Evolutionary conservation across 78 protist genomes (phyloP).

Genomic region (Parvularia atlantis): DNA sequence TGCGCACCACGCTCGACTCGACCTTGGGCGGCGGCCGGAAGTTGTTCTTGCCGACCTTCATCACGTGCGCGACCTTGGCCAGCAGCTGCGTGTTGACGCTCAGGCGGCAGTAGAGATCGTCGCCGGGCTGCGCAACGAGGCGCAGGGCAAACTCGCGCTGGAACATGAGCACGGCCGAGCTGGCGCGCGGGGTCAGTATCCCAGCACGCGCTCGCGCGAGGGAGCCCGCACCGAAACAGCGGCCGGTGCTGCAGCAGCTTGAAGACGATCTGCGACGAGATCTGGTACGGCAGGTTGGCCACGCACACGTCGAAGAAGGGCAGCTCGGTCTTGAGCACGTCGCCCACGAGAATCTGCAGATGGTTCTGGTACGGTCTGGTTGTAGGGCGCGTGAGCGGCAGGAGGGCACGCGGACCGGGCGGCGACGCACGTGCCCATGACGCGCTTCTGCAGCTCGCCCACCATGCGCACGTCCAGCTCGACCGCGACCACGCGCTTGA

Average conservation of each 20-base stretch:
- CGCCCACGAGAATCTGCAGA: constrained; percentile 76
- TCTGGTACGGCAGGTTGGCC: constrained; percentile 94
- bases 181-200: too few relatives aligned
- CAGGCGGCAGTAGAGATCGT: constrained; percentile 92
- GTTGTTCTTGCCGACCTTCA: constrained; percentile 82
- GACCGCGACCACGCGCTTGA: constrained; percentile 78
- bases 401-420: background rate
- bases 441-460: constrained; percentile 93
- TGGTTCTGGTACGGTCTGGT: constrained; percentile 11
- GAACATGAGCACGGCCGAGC: constrained; percentile 92
- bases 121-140: constrained; percentile 87
- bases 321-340: constrained; percentile 74
- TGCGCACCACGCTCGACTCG: constrained; percentile 91
- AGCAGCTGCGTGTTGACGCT: constrained; percentile 84
- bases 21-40: constrained; percentile 99
- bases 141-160: constrained; percentile 98
- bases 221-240: constrained; percentile 55
- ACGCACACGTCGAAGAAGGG: constrained; percentile 96
- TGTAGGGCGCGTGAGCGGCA: too few relatives aligned
- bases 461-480: constrained; percentile 99
- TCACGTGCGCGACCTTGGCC: constrained; percentile 59
- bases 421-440: constrained; percentile 58
- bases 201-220: too few relatives aligned
- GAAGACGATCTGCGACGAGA: constrained; percentile 96
- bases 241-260: constrained; percentile 90